A percentile compares a stretch with the other conserved stretches of the same genome.
Conservation (phyloP, 441 rosid genomes). For the Adansonia madagascariensis region DNA sequence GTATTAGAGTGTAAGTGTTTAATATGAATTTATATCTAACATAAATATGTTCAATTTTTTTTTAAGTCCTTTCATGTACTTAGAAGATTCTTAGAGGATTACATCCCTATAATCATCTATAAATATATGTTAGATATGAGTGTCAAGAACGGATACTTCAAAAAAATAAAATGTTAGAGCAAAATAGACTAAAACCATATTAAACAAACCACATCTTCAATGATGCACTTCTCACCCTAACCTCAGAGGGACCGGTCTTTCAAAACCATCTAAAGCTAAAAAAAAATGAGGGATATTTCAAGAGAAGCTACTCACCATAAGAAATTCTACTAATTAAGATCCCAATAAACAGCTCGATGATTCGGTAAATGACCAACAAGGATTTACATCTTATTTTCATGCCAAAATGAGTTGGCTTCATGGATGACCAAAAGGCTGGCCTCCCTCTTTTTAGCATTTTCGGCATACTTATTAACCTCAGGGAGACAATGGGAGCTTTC, state of each 20-base stretch:
- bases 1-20: no score
- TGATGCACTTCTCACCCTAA: slow-evolving; percentile 72
- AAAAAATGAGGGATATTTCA: slow-evolving; percentile 77
- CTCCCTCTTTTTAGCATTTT: slow-evolving; percentile 53
- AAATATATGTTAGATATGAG: no score
- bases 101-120: no score
- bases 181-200: slow-evolving; percentile 39
- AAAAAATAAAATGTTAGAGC: no score
- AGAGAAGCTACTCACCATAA: slow-evolving; percentile 76
- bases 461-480: slow-evolving; percentile 66
- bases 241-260: slow-evolving; percentile 81
- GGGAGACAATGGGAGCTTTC: slow-evolving; percentile 80
- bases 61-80: no score
- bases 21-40: no score
- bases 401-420: slow-evolving; percentile 81
- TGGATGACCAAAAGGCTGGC: slow-evolving; percentile 59
- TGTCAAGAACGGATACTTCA: no score
- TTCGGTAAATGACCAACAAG: slow-evolving; percentile 51
- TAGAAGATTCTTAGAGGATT: no score
- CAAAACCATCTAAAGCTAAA: slow-evolving; percentile 77
- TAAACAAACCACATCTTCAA: slow-evolving; percentile 92
- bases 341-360: slow-evolving; percentile 55
- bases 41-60: no score
- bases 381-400: slow-evolving; percentile 72
- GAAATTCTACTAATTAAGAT: slow-evolving; percentile 46